Percentiles rank a stretch among this genome's conserved stretches.
These are phyloP conservation scores for Mucor saturninus DNA, from an alignment of 371 early-diverging fungal genomes.

Conservation along the genomic window DNA sequence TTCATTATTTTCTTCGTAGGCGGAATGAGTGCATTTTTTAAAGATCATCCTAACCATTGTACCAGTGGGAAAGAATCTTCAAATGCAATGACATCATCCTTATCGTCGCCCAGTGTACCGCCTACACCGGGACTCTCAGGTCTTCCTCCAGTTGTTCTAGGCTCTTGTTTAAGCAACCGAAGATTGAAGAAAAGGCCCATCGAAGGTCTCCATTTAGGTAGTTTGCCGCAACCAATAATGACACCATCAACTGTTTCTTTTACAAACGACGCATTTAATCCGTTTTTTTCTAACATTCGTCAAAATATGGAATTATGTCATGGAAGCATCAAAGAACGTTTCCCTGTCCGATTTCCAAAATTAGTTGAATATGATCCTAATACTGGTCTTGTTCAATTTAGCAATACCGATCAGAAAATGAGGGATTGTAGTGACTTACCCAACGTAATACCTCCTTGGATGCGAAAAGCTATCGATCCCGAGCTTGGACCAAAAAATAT, in stretches of 20 bases:
- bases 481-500: conserved; percentile 24
- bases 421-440: not conserved
- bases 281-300: conserved; percentile 41
- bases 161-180: not conserved
- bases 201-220: conserved; percentile 1
- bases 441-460: conserved; percentile 21
- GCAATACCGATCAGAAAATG: not conserved
- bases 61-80: not conserved
- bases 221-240: not conserved
- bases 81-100: not conserved
- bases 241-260: conserved; percentile 3
- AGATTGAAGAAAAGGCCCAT: conserved; percentile 1
- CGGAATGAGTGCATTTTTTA: conserved; percentile 3
- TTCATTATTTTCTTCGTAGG: not conserved
- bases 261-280: conserved; percentile 23
- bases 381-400: not conserved
- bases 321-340: conserved; percentile 33
- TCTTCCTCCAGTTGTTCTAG: not conserved
- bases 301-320: conserved; percentile 36
- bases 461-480: conserved; percentile 11
- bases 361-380: not conserved
- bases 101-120: not conserved
- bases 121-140: not conserved
- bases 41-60: conserved; percentile 22
- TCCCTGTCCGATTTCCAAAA: conserved; percentile 31